A percentile compares a stretch with the other conserved stretches of the same genome.
Evolutionary conservation across 129 eudicot species (phyloP).

Genomic region (Flaveria sonorensis): DNA sequence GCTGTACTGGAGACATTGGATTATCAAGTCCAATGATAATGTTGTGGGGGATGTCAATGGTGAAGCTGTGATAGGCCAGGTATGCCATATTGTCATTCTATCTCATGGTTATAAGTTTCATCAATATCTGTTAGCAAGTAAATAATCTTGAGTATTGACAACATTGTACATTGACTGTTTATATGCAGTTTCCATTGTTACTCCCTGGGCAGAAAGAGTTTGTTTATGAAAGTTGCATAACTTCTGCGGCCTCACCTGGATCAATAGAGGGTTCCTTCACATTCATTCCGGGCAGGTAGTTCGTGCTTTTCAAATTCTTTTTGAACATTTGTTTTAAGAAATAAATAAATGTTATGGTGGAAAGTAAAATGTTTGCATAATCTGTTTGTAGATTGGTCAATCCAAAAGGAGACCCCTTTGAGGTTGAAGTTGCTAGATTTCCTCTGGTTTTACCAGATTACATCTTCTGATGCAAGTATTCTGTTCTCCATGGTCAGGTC

Average conservation of each 20-base stretch:
- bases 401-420: constrained; percentile 63
- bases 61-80: constrained; percentile 93
- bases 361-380: neutral
- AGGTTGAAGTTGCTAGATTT: constrained; percentile 67
- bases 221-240: constrained; percentile 74
- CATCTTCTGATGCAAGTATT: constrained; percentile 58
- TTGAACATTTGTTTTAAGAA: neutral
- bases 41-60: constrained; percentile 52
- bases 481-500: neutral
- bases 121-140: no score
- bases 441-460: constrained; percentile 74
- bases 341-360: neutral
- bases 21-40: constrained; percentile 53
- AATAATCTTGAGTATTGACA: no score
- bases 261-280: constrained; percentile 89
- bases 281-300: constrained; percentile 82
- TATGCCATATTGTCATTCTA: constrained; percentile 10
- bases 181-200: constrained; percentile 71
- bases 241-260: constrained; percentile 44
- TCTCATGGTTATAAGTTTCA: neutral
- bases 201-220: constrained; percentile 70
- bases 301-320: neutral
- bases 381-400: constrained; percentile 53
- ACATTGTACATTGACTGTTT: neutral
- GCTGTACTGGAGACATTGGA: constrained; percentile 83